Base-by-base conservation (phyloP, 2,329 filamentous ascomycete genomes). In the Beauveria scarabaeidicola region DNA sequence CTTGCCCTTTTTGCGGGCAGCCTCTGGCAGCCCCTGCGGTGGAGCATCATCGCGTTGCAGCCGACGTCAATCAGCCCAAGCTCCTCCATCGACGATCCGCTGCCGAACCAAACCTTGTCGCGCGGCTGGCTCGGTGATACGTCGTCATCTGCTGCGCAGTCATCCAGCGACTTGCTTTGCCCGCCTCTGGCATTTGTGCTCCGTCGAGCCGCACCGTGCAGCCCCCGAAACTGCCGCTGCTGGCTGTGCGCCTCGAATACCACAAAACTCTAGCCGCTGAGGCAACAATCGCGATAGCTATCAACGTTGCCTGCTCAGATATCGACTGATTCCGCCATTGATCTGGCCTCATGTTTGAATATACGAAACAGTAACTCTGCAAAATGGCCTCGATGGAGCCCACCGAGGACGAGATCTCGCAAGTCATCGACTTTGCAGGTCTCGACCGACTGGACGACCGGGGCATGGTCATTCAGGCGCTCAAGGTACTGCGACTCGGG, bases 381-480 rank as follows among this genome's bases (percentile, higher is more conserved):
- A 64, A 36, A 55, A 73, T 73, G 71, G 67, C 69, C 32, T 66
- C 69, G 55, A 66, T 64, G 65, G 74, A 75, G 29, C 72, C 73
- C 29, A 69, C 70, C 21, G 70, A 75, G 50, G 69, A 68, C 2
- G 67, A 73, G 43, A 71, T 79, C 63, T 64, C 60, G 59, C 66
- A 70, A 41, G 74, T 79, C 64, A 72, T 76, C 61, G 77, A 78
- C 52, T 74, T 78, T 64, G 69, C 73, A 6, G 65, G 67, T 40
- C 71, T 78, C 32, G 63, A 72, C 59, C 66, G 65, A 5, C 51
- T 65, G 1, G 63, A 69, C n/a, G 76, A 78, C 61, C 74, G 73
- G 21, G 62, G 64, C 44, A 67, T 79, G 63, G 71, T 77, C 32
- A 68, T 72, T 47, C 67, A 73, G 47, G 76, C 76, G 23, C 71